Evolutionary conservation across 1,284 basidiomycete genomes (phyloP), one percentile per base, ranked within the genome.

Genomic region (Sutorius eximius): DNA sequence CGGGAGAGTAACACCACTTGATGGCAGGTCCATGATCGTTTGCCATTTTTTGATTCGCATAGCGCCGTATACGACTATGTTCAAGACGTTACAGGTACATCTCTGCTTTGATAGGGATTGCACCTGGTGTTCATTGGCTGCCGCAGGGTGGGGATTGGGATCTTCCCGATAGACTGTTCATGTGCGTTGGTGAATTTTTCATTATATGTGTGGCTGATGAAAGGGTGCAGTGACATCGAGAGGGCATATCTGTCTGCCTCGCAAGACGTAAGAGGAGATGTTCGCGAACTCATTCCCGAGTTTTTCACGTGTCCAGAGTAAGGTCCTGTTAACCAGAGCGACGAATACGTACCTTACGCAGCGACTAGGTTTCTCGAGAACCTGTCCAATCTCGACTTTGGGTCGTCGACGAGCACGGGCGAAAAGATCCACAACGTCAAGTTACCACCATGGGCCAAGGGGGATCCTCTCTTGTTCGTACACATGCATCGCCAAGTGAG

Each of bases 1-100:
- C 5, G n/a, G n/a, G 36, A n/a, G 29, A 45, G 13, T 59, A 32
- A 60, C 20, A 7, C 20, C 43, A 8, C 12, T 52, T 51, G 8
- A 50, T n/a, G 12, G 41, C 45, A 70, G 68, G 52, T 96, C 94
- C 0, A 96, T 97, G 88, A 97, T 95, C 56, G 93, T 96, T 33
- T 96, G 94, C 74, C 94, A 96, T 61, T 98, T 91, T 74, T 75
- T 98, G 65, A 96, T 98, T 57, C 83, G 95, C 12, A 75, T 96
- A 62, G 85, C 90, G 11, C 95, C 95, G 0, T 97, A 89, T 69
- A 95, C 93, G 20, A 86, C 89, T 65, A 95, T 95, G 85, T 96
- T 95, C 77, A 91, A 91, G 73, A 89, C 89, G 3, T 71, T 95
- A 36, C 91, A 95, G 74, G 82, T 82, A 38, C 42, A 56, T 42